These are phyloP conservation scores for Fusarium fujikuroi DNA, from an alignment of 2,329 filamentous ascomycete genomes.

Conservation along the genomic window DNA sequence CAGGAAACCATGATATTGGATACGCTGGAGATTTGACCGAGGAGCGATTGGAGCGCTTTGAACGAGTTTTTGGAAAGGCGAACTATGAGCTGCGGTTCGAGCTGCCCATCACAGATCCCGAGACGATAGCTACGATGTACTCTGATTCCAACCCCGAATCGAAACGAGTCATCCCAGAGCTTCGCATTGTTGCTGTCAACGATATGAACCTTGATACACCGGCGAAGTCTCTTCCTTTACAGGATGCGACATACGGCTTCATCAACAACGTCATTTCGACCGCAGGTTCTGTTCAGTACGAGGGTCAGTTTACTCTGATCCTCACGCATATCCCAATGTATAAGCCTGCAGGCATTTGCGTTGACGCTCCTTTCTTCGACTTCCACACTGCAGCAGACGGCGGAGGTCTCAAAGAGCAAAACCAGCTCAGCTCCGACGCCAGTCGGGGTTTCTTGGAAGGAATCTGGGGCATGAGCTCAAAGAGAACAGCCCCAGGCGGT, in stretches of 20 bases:
- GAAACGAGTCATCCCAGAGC: conserved; percentile 67
- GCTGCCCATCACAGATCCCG: conserved; percentile 59
- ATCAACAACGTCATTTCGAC: conserved; percentile 75
- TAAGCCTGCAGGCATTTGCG: conserved; percentile 84
- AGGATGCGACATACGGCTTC: conserved; percentile 81
- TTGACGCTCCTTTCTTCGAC: conserved; percentile 84
- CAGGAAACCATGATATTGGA: conserved; percentile 95
- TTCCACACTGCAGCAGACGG: conserved; percentile 75
- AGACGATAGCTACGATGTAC: conserved; percentile 54
- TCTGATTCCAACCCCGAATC: conserved; percentile 59
- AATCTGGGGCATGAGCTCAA: conserved; percentile 80
- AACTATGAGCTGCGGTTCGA: conserved; percentile 90
- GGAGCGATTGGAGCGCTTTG: conserved; percentile 82
- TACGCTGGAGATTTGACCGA: conserved; percentile 91
- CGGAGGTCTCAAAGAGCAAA: conserved; percentile 88
- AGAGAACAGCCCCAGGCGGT: conserved; percentile 64
- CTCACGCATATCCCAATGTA: conserved; percentile 93
- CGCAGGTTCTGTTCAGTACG: conserved; percentile 68
- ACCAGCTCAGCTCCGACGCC: conserved; percentile 80
- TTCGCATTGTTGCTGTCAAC: conserved; percentile 89
- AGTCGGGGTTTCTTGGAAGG: conserved; percentile 83
- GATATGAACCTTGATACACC: conserved; percentile 94
- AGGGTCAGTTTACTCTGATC: conserved; percentile 80
- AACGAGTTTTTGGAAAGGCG: conserved; percentile 83
- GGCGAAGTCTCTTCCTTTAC: conserved; percentile 72